These are phyloP conservation scores for Cryphonectria radicalis DNA, from an alignment of 2,329 filamentous ascomycete species.

Conservation along the genomic window DNA sequence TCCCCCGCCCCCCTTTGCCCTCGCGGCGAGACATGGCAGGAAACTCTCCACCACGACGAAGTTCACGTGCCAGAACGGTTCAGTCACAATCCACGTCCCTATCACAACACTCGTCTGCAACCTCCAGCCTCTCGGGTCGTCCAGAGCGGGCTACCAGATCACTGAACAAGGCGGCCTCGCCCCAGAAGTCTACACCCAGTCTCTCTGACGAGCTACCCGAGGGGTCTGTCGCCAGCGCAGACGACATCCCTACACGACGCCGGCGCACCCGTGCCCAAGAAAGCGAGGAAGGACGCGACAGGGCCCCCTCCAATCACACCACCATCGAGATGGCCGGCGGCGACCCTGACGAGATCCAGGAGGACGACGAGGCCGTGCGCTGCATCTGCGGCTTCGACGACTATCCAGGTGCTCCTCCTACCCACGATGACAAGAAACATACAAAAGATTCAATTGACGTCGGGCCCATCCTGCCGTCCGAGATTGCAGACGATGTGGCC, in stretches of 20 bases:
- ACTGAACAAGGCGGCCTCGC: slow-evolving; percentile 73
- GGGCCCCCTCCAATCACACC: slow-evolving; percentile 45
- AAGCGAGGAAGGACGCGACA: slow-evolving; percentile 60
- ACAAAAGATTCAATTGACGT: slow-evolving; percentile 62
- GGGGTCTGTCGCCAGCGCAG: slow-evolving; percentile 57
- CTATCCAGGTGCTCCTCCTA: slow-evolving; percentile 81
- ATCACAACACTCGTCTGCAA: slow-evolving; percentile 68
- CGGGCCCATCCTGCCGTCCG: slow-evolving; percentile 61
- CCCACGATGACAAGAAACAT: slow-evolving; percentile 58
- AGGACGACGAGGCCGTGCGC: slow-evolving; percentile 85
- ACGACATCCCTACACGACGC: slow-evolving; percentile 72
- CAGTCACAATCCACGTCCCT: slow-evolving; percentile 61
- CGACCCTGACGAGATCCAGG: slow-evolving; percentile 70
- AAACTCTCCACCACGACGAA: slow-evolving; percentile 74
- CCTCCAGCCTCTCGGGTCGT: slow-evolving; percentile 77
- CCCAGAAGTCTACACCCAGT: slow-evolving; percentile 75
- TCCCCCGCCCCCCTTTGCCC: slow-evolving; percentile 37
- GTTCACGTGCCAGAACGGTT: slow-evolving; percentile 83
- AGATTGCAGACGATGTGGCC: slow-evolving; percentile 79
- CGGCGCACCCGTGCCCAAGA: slow-evolving; percentile 75
- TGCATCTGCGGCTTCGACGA: slow-evolving; percentile 95
- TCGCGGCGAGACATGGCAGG: slow-evolving; percentile 59
- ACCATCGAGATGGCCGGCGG: slow-evolving; percentile 61
- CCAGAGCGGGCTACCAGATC: slow-evolving; percentile 75
- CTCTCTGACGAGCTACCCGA: slow-evolving; percentile 71